Evolutionary conservation across 768 basidiomycete species (phyloP).

Genomic region (Auricularia sp.): DNA sequence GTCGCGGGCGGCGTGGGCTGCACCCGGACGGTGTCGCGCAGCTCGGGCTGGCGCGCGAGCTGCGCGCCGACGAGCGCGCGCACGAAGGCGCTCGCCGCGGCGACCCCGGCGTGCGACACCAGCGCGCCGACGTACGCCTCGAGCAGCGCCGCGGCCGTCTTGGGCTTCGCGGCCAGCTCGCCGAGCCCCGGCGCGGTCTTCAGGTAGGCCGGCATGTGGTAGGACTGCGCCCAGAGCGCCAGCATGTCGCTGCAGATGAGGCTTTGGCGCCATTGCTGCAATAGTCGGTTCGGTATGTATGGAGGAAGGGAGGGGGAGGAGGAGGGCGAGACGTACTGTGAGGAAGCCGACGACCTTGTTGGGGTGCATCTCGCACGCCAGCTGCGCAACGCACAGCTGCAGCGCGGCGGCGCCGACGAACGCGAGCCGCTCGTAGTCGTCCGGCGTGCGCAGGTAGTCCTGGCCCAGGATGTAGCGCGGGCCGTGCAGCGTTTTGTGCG

Average conservation of each 20-base stretch:
- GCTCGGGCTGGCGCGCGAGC: background rate
- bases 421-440: background rate
- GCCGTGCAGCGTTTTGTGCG: background rate
- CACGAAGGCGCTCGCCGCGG: background rate
- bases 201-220: background rate
- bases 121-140: background rate
- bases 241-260: background rate
- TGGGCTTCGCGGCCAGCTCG: background rate
- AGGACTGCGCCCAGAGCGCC: background rate
- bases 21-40: background rate
- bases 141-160: background rate
- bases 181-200: background rate
- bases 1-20: background rate
- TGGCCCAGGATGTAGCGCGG: background rate
- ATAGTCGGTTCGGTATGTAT: background rate
- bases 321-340: background rate
- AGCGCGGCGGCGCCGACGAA: background rate
- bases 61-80: background rate
- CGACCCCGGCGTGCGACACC: background rate
- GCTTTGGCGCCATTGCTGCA: background rate
- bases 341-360: background rate
- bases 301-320: background rate
- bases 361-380: background rate
- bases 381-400: background rate
- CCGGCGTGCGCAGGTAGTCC: background rate